A percentile compares a stretch with the other conserved stretches of the same genome.
Conservation (phyloP, 164 flowering plant species). For the Buxus sempervirens region DNA sequence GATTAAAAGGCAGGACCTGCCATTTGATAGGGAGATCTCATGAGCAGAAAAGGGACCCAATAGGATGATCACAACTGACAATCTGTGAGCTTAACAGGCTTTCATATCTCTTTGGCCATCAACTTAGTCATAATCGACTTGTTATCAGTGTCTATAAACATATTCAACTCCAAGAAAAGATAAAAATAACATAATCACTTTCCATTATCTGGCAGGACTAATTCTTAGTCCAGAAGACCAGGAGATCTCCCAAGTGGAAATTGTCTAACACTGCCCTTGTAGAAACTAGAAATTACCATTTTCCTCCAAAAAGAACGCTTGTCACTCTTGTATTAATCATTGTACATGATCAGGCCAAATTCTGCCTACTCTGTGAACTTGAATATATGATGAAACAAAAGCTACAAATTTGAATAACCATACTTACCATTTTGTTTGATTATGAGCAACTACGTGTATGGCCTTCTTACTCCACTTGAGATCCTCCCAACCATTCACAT, state of each 20-base stretch:
- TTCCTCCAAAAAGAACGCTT: background rate
- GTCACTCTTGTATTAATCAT: background rate
- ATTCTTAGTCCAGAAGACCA: background rate
- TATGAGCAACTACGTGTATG: slow-evolving; percentile 71
- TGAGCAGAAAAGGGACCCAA: background rate
- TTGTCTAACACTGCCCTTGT: background rate
- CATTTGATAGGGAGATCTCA: background rate
- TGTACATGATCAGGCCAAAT: background rate
- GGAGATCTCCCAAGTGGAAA: background rate
- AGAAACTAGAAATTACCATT: background rate
- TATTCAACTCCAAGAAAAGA: background rate
- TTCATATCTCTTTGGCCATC: background rate
- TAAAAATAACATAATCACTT: background rate
- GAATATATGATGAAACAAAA: background rate
- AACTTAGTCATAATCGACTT: too few species aligned
- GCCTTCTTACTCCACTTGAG: slow-evolving; percentile 74
- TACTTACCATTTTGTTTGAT: slow-evolving; percentile 94
- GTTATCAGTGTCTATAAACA: background rate
- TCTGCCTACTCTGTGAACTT: background rate
- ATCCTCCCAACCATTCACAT: slow-evolving; percentile 78
- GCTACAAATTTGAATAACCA: background rate
- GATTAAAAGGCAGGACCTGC: background rate
- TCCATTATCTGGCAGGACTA: background rate
- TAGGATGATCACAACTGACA: background rate
- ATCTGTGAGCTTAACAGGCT: background rate